Evolutionary conservation across 257 asterid species (phyloP).

Genomic region (Phtheirospermum japonicum): DNA sequence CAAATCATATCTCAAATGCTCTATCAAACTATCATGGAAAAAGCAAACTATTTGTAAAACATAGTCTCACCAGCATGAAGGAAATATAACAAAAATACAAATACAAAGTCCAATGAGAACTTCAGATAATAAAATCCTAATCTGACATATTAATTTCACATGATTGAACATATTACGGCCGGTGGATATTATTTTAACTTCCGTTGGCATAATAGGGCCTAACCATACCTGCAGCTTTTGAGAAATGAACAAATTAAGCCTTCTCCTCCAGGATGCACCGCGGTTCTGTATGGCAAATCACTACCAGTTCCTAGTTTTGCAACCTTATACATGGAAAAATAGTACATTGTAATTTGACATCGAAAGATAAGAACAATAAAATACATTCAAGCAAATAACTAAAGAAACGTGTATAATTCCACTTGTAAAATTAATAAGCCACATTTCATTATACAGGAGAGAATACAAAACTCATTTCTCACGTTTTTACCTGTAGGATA

Average conservation of each 20-base stretch:
- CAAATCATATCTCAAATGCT: no score
- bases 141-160: not conserved
- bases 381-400: slow-evolving; percentile 12
- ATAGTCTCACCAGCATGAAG: slow-evolving; percentile 11
- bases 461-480: not conserved
- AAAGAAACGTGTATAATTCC: not conserved
- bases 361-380: not conserved
- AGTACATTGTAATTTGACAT: slow-evolving; percentile 9
- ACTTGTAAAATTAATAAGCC: not conserved
- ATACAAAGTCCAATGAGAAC: not conserved
- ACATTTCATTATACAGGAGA: not conserved
- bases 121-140: not conserved
- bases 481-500: not conserved
- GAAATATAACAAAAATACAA: not conserved
- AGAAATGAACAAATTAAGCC: slow-evolving; percentile 82
- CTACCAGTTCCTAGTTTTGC: slow-evolving; percentile 65
- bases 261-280: slow-evolving; percentile 89
- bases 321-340: slow-evolving; percentile 43
- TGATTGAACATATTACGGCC: slow-evolving; percentile 15
- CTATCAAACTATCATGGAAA: not conserved
- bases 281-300: slow-evolving; percentile 86
- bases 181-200: slow-evolving; percentile 1
- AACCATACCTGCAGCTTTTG: slow-evolving; percentile 66
- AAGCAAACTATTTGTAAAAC: slow-evolving; percentile 9
- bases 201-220: slow-evolving; percentile 18